These are phyloP conservation scores for Phytophthora foliorum DNA, from an alignment of 352 stramenopile genomes.

Conservation along the genomic window DNA sequence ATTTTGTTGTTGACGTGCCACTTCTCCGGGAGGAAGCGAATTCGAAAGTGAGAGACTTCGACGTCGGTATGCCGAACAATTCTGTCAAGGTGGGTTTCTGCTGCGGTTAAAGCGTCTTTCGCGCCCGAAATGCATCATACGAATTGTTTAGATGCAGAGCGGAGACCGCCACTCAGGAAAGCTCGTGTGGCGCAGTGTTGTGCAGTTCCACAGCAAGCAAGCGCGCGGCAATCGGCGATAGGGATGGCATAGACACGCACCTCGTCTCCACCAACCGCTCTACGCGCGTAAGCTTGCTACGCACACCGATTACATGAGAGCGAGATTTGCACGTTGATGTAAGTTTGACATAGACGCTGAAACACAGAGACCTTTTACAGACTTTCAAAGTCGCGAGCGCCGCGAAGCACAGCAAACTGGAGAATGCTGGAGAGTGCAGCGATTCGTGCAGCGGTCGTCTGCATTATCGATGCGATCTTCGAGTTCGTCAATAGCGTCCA, in stretches of 20 bases:
- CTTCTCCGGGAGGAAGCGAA: constrained; percentile 4
- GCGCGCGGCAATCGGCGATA: constrained; percentile 7
- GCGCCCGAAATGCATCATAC: constrained; percentile 13
- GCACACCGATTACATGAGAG: background rate
- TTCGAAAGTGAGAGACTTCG: constrained; percentile 8
- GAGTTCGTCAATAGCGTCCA: background rate
- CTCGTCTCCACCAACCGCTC: constrained; percentile 6
- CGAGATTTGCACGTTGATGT: constrained; percentile 18
- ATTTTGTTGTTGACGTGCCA: background rate
- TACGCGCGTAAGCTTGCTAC: background rate
- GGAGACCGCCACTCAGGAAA: constrained; percentile 13
- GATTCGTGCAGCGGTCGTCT: background rate
- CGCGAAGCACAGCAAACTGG: background rate
- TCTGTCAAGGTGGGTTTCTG: constrained; percentile 9
- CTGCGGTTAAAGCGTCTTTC: constrained; percentile 8
- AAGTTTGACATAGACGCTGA: constrained; percentile 16
- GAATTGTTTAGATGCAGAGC: constrained; percentile 23
- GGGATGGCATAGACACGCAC: constrained; percentile 22
- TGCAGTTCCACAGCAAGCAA: constrained; percentile 18
- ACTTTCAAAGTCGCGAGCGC: constrained; percentile 1
- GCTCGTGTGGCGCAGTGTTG: constrained; percentile 17
- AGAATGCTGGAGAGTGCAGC: too few relatives aligned
- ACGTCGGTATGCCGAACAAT: background rate
- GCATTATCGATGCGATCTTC: background rate
- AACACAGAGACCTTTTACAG: constrained; percentile 4